Evolutionary conservation across 2,329 filamentous ascomycete genomes (phyloP), one percentile per base, ranked within the genome.

Genomic region (Cordyceps cicadae): DNA sequence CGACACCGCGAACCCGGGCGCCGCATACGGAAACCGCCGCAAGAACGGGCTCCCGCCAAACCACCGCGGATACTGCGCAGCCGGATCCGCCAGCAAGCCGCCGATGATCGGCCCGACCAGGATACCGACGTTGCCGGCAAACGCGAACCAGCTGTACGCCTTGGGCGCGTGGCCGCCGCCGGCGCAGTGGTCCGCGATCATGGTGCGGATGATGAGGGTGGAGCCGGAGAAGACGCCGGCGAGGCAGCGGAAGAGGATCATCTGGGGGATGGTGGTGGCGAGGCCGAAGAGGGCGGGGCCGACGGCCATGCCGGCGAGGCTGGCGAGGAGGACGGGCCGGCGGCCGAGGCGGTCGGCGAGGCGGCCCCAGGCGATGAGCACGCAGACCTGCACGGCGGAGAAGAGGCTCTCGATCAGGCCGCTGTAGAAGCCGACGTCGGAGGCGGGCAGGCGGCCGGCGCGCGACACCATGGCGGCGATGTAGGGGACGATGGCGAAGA

Each of bases 401-500:
- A 92, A 93, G 34, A 91, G 74, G 46, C 83, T 83, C 75, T 87
- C 85, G 69, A 93, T 91, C 14, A 92, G 75, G 2, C 90, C 90
- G 61, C 80, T 84, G 76, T 91, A 93, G 75, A 92, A 93, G 2
- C 90, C 90, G 3, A 91, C 84, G 70, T 91, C 86, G n/a, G 80
- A 74, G 50, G 83, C 76, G 1, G 78, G 71, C 2, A 93, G 73
- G 12, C 77, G 68, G 11, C 88, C 88, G 62, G 86, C 87, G 61
- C 82, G 77, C 71, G 83, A 77, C 43, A 90, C 85, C 89, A 93
- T 93, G 68, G 87, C 78, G 67, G 86, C 90, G 72, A 94, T 82
- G 73, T 89, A 93, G 0, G 89, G 88, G 67, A 93, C 89, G 70
- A 93, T 90, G 70, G 81, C 85, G 76, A 92, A 93, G 76, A 90